Base-by-base conservation (phyloP, 352 stramenopile species). In the Phytophthora tubulina region DNA sequence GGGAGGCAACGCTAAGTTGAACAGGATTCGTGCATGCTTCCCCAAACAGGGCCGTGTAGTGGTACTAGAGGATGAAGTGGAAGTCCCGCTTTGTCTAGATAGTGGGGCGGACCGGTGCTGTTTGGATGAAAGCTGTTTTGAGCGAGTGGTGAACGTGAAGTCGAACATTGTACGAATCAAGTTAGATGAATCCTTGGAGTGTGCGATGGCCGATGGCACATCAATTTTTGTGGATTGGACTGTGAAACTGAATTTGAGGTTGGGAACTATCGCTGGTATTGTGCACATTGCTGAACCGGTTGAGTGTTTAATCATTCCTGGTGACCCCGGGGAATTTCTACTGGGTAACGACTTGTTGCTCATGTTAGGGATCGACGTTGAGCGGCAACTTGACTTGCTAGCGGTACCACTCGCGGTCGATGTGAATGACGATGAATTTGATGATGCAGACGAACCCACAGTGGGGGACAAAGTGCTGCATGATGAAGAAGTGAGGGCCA, bases 291-390 rank as follows among this genome's bases (percentile, higher is more conserved):
- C 42, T 38, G 38, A 63, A 21, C 56, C 42, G 13, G 65, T 68
- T 42, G 51, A 73, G 51, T 58, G 57, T 53, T 38, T 73, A 13
- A 45, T 63, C 50, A 73, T 68, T 68, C 35, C 35, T 21, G 65
- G 57, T 17, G 59, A 48, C 42, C 52, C 48, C 32, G 31, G 21
- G 3, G 50, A 68, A 30, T 67, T 73, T 30, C 30, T 60, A 27
- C n/a, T 73, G 1, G 58, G 57, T 17, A 73, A 68, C 7, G 57
- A 73, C 36, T 4, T 73, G 44, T 59, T 73, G 27, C 14, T 62
- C 0, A 62, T n/a, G 6, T 6, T 67, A 2, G 41, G 65, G 13
- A 72, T 72, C 36, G 57, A 59, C 42, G 56, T 63, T 48, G 17
- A 72, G 14, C 9, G 17, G 41, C 56, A 72, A 33, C 0, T 67